phyloP scores from a whole-genome alignment of 2,329 filamentous ascomycete species.

The Ascochyta clinopodiicola region DNA sequence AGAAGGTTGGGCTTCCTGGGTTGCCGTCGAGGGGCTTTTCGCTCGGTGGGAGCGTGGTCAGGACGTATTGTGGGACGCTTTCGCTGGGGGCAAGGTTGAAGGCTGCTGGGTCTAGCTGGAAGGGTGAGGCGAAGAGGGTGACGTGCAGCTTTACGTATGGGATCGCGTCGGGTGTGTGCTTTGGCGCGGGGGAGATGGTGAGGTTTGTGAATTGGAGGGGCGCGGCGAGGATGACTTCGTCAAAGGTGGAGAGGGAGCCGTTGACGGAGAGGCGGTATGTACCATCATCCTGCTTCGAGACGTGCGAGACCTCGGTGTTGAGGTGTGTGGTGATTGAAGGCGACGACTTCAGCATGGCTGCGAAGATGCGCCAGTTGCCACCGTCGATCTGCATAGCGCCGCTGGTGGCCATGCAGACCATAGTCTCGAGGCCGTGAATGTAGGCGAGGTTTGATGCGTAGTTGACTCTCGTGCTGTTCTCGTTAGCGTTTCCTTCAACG shows the following conservation, averaged over 20 bases:
- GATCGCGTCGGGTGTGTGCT: constrained; percentile 72
- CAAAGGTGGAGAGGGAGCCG: constrained; percentile 59
- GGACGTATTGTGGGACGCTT: constrained; percentile 72
- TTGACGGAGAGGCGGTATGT: constrained; percentile 53
- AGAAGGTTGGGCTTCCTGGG: constrained; percentile 77
- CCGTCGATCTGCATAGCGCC: constrained; percentile 80
- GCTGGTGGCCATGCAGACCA: constrained; percentile 90
- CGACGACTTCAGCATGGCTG: constrained; percentile 74
- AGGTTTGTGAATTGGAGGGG: constrained; percentile 84
- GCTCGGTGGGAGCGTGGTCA: constrained; percentile 77
- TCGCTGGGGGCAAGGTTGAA: constrained; percentile 71
- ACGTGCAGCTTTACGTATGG: constrained; percentile 88
- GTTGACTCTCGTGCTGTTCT: constrained; percentile 80
- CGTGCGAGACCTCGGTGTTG: constrained; percentile 71
- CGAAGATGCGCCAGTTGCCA: constrained; percentile 95
- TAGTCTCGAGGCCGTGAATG: constrained; percentile 88
- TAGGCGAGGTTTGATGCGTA: constrained; percentile 87
- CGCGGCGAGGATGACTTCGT: constrained; percentile 81
- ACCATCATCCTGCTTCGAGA: constrained; percentile 52
- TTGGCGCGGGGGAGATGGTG: constrained; percentile 52
- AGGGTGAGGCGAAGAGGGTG: constrained; percentile 83
- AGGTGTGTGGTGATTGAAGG: constrained; percentile 63
- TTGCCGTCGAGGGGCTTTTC: constrained; percentile 59
- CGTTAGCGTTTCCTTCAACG: neutral
- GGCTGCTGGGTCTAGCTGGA: constrained; percentile 71